Conservation (phyloP, 345 rosid genomes). For the Gossypium bickii region DNA sequence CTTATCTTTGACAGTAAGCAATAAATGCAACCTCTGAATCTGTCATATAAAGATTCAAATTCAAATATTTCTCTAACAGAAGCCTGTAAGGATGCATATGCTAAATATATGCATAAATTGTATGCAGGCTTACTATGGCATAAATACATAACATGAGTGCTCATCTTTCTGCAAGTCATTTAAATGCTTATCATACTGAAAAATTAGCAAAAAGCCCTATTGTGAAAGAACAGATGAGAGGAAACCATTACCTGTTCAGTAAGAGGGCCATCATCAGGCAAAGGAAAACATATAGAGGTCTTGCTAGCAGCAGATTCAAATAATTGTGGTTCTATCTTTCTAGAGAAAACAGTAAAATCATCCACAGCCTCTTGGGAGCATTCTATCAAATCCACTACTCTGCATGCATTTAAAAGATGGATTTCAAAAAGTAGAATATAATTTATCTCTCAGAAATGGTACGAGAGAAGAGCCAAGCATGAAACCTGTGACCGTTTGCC, state of each 20-base stretch:
- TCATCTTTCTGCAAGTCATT: not conserved
- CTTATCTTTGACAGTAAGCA: constrained; percentile 75
- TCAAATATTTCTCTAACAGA: constrained; percentile 5
- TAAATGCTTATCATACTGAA: not conserved
- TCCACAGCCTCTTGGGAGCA: constrained; percentile 31
- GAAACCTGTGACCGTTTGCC: constrained; percentile 66
- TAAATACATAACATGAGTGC: not conserved
- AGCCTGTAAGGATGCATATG: not conserved
- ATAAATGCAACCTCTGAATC: constrained; percentile 69
- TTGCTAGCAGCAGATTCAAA: constrained; percentile 51
- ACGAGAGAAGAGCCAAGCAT: constrained; percentile 12
- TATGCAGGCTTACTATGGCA: not conserved
- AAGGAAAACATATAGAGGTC: constrained; percentile 66
- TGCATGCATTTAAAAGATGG: constrained; percentile 24
- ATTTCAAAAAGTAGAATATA: constrained; percentile 6
- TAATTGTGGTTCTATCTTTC: constrained; percentile 57
- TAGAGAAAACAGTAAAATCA: constrained; percentile 36
- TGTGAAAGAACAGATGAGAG: not conserved
- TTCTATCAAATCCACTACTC: constrained; percentile 49
- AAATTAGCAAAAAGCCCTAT: not conserved
- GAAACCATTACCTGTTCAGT: constrained; percentile 59
- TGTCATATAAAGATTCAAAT: constrained; percentile 38
- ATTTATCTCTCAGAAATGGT: constrained; percentile 16
- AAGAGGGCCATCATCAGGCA: constrained; percentile 62
- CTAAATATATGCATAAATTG: not conserved